Percentiles rank a stretch among this genome's conserved stretches.
Conservation (phyloP, 2,329 filamentous ascomycete genomes). For the Talaromyces funiculosus region DNA sequence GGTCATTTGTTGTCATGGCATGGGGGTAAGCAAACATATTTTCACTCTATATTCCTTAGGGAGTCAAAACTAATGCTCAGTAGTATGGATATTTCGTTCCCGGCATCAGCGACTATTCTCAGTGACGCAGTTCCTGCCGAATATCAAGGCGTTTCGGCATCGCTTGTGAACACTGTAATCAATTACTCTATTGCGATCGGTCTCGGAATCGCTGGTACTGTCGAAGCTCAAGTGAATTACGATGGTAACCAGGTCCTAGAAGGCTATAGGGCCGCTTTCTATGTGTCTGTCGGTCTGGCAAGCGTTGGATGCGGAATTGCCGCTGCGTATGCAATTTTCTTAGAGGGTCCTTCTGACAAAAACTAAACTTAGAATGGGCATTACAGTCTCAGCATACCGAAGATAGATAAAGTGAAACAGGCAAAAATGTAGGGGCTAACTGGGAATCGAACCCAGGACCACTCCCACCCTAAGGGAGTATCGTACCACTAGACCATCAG, state of each 20-base stretch:
- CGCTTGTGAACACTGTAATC: slow-evolving; percentile 57
- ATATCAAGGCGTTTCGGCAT: slow-evolving; percentile 50
- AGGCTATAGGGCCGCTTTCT: background rate
- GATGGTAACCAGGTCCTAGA: background rate
- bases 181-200: slow-evolving; percentile 64
- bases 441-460: slow-evolving; percentile 9
- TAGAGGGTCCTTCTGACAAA: background rate
- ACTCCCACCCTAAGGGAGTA: slow-evolving; percentile 9
- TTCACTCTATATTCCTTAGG: background rate
- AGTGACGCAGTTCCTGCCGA: slow-evolving; percentile 46
- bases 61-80: background rate
- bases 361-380: background rate
- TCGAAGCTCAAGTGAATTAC: slow-evolving; percentile 30
- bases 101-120: slow-evolving; percentile 57
- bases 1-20: slow-evolving; percentile 19
- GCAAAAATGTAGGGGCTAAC: background rate
- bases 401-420: background rate
- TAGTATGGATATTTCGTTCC: slow-evolving; percentile 56
- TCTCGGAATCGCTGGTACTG: slow-evolving; percentile 60
- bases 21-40: background rate
- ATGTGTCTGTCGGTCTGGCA: background rate
- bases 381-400: background rate
- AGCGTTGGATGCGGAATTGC: background rate
- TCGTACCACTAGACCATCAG: slow-evolving; percentile 9
- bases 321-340: background rate